Conservation (phyloP, 305 asterid genomes). For the Nicotiana rustica region DNA sequence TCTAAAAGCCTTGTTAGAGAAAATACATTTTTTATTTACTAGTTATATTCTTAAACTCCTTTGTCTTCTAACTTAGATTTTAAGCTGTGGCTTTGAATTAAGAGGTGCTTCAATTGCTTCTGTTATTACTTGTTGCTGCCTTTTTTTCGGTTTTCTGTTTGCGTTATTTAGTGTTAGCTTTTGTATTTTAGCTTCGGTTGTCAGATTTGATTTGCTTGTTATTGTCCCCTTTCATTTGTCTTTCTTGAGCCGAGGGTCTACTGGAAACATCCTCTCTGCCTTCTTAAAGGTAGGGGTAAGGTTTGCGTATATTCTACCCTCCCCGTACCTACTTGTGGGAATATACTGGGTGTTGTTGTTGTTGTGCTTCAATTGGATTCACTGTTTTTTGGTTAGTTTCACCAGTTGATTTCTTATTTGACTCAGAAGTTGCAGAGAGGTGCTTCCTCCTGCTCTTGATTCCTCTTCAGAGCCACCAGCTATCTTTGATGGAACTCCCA, state of each 20-base stretch:
- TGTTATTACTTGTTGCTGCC: too few relatives aligned
- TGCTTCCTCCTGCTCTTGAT: conserved; percentile 78
- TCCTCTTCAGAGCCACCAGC: conserved; percentile 83
- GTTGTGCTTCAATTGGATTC: not conserved
- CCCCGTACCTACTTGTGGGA: too few relatives aligned
- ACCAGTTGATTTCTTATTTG: not conserved
- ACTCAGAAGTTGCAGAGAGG: conserved; percentile 57
- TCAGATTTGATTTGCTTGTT: not conserved
- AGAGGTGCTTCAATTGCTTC: not conserved
- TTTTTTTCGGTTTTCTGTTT: too few relatives aligned
- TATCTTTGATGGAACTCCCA: conserved; percentile 86
- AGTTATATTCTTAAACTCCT: not conserved
- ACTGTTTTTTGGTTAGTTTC: not conserved
- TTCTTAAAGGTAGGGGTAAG: too few relatives aligned
- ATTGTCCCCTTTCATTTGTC: too few relatives aligned
- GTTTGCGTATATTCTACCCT: too few relatives aligned
- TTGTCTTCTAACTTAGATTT: not conserved
- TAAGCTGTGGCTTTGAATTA: not conserved
- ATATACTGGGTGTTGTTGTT: too few relatives aligned
- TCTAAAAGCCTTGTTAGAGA: not conserved
- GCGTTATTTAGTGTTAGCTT: too few relatives aligned
- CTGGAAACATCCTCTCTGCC: too few relatives aligned
- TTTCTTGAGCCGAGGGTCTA: too few relatives aligned
- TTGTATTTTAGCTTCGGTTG: too few relatives aligned
- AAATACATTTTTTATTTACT: not conserved